Evolutionary conservation across 768 basidiomycete species (phyloP), one percentile per base, ranked within the genome.

Genomic region (Holtermannia corniformis): DNA sequence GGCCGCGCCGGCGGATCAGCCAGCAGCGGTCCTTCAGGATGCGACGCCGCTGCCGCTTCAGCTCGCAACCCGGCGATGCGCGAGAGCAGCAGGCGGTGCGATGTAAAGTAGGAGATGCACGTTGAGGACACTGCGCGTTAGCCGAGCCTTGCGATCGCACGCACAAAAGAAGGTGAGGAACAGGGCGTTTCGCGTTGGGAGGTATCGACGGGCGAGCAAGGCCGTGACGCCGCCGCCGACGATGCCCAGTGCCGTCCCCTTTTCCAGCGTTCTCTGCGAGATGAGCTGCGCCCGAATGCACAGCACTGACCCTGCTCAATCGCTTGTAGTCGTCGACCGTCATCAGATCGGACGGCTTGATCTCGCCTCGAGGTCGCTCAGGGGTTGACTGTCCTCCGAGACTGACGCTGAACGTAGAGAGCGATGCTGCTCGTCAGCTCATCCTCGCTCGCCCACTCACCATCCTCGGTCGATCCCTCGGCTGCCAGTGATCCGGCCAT

Each of bases 91-190:
- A 59, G 50, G 3, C 37, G 49, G 7, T 52, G 52, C 0, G 57
- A 59, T 3, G 57, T 55, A 12, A 44, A 44, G 23, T 22, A 55
- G 12, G 57, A 59, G 32, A 59, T 59, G 47, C 53, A 59, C 10
- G 57, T 49, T 25, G 57, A 59, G n/a, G 57, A 59, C 41, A 59
- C 57, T 59, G 28, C 41, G 16, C n/a, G 32, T 21, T 37, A 41
- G 5, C 4, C 23, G 19, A 14, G n/a, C 22, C 26, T 16, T 22
- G 32, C 40, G 28, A n/a, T 23, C 13, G 22, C 3, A 52, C 57
- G 37, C 32, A 59, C 58, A 52, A 19, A 59, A 21, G 44, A 59
- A 59, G 11, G 54, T 52, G 14, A 59, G 28, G 21, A 53, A 50
- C 5, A 59, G 24, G 12, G 54, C 58, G 25, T 59, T 59, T 28